Evolutionary conservation across 2,329 filamentous ascomycete genomes (phyloP).

Genomic region (Pseudogymnoascus sp.): DNA sequence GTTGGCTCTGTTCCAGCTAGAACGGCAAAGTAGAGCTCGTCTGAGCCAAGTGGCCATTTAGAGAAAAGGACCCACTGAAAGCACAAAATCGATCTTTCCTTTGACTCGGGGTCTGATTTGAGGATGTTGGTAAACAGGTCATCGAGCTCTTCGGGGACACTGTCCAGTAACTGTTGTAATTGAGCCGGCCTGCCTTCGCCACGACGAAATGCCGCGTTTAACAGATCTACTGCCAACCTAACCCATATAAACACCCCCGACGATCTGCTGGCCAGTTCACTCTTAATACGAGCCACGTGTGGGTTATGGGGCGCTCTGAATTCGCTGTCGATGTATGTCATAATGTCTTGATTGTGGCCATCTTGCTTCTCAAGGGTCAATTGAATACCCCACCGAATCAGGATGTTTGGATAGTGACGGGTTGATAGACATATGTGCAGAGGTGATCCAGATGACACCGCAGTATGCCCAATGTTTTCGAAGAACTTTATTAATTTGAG

Average conservation of each 20-base stretch:
- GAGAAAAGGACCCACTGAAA: slow-evolving; percentile 50
- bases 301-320: slow-evolving; percentile 17
- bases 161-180: neutral
- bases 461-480: slow-evolving; percentile 19
- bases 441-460: slow-evolving; percentile 10
- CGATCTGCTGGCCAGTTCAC: slow-evolving; percentile 19
- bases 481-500: slow-evolving; percentile 29
- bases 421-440: slow-evolving; percentile 24
- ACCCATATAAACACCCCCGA: slow-evolving; percentile 26
- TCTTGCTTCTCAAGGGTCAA: slow-evolving; percentile 23
- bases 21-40: slow-evolving; percentile 42
- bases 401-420: slow-evolving; percentile 26
- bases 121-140: slow-evolving; percentile 47
- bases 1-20: slow-evolving; percentile 23
- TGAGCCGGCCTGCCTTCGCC: neutral
- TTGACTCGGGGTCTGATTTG: slow-evolving; percentile 37
- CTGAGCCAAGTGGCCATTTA: slow-evolving; percentile 33
- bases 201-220: slow-evolving; percentile 36
- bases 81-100: slow-evolving; percentile 37
- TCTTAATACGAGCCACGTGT: slow-evolving; percentile 19
- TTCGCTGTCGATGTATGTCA: slow-evolving; percentile 22
- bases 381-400: slow-evolving; percentile 19
- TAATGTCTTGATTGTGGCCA: slow-evolving; percentile 26
- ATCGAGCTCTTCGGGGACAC: slow-evolving; percentile 34
- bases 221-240: slow-evolving; percentile 28